Evolutionary conservation across 257 asterid species (phyloP), one percentile per base, ranked within the genome.

Genomic region (Petunia axillaris): DNA sequence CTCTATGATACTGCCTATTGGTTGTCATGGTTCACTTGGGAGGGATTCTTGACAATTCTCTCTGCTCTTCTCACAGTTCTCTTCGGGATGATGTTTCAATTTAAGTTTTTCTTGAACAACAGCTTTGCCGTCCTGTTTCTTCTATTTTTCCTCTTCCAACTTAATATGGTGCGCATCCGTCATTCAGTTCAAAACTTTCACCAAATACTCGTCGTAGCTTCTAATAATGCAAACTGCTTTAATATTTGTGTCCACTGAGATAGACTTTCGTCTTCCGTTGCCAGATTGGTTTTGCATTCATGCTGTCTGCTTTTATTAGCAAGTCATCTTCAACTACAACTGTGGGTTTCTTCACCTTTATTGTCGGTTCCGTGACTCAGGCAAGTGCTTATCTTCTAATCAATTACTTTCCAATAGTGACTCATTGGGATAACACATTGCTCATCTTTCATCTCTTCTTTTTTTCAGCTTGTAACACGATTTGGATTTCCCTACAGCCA

Each of bases 21-120:
- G 98, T 84, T 91, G 79, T 93, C 98, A 10, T 94, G 98, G 98
- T 79, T 93, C 84, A 82, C 97, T 40, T 94, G 98, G 98, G 98
- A 94, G 85, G 98, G 97, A 80, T 77, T 88, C 57, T 80, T 92
- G 39, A 87, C 93, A 3, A 57, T 92, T 79, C 77, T 91, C 77
- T 89, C 98, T 5, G 88, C 98, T 70, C 90, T 94, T 81, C 80
- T 93, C 82, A 89, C 90, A 13, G 91, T 94, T 80, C 94, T 94
- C 58, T 93, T 91, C 3, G 98, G 98, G 87, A 94, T 94, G 98
- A 89, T 94, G 92, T 94, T 94, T 88, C 98, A 91, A 76, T 93
- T 91, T 81, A 95, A 91, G 80, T 93, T 94, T 90, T 94, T 94
- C 85, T 83, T 93, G 85, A 64, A 91, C 86, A 94, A 94, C 91